Conservation (phyloP, 2,329 filamentous ascomycete genomes). For the Diatrype stigma region DNA sequence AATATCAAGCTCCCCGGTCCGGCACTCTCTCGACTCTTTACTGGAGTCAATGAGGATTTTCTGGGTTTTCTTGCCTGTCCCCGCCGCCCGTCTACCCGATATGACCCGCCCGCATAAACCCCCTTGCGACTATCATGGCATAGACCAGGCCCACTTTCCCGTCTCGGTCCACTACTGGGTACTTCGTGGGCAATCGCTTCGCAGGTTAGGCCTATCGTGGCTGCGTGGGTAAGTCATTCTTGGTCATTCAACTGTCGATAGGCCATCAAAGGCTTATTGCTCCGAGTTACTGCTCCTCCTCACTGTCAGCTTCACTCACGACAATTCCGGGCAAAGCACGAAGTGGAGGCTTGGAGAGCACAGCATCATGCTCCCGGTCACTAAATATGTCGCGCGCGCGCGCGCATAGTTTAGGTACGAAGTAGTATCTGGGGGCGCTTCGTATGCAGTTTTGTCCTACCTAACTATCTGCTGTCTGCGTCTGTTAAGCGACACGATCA, state of each 20-base stretch:
- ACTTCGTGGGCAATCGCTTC: too few relatives aligned
- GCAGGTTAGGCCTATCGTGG: too few relatives aligned
- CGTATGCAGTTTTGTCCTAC: not conserved
- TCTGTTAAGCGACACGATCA: too few relatives aligned
- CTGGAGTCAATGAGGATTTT: not conserved
- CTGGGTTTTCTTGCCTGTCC: constrained; percentile 3
- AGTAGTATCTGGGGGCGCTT: not conserved
- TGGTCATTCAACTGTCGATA: not conserved
- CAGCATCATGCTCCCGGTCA: not conserved
- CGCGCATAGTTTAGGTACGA: not conserved
- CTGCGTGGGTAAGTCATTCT: not conserved
- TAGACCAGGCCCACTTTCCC: constrained; percentile 7
- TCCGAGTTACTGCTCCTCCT: too few relatives aligned
- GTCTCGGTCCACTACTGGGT: not conserved
- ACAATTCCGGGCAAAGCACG: too few relatives aligned
- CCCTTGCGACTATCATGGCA: constrained; percentile 6
- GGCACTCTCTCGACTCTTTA: not conserved
- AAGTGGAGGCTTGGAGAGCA: too few relatives aligned
- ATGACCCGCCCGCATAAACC: constrained; percentile 5
- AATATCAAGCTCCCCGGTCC: not conserved
- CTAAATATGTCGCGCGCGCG: not conserved
- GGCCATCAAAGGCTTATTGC: too few relatives aligned
- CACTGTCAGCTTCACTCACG: not conserved
- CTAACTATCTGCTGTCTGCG: too few relatives aligned
- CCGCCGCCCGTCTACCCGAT: constrained; percentile 15